Conservation (phyloP, 345 rosid genomes). For the Passiflora organensis region DNA sequence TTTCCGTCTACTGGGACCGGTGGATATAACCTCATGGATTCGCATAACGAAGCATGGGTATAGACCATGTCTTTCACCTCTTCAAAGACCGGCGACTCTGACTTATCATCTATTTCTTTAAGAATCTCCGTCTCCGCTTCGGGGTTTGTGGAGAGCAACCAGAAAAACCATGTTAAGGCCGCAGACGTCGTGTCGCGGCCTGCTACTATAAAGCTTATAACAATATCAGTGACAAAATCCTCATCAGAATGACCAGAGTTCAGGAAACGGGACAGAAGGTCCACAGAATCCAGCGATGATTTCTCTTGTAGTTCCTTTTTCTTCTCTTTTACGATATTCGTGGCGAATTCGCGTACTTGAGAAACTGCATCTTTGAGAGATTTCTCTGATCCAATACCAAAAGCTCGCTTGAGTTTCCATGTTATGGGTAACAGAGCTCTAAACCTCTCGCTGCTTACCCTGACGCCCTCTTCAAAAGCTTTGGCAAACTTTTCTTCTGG, state of each 20-base stretch:
- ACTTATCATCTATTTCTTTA: conserved; percentile 33
- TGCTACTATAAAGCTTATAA: conserved; percentile 57
- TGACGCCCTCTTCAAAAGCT: conserved; percentile 44
- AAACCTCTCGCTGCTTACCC: conserved; percentile 36
- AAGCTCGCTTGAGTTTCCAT: conserved; percentile 43
- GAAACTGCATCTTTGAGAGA: conserved; percentile 31
- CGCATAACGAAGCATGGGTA: conserved; percentile 46
- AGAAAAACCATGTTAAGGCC: conserved; percentile 76
- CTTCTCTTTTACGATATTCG: conserved; percentile 43
- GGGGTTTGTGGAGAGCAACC: conserved; percentile 44
- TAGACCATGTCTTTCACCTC: conserved; percentile 31
- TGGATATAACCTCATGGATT: conserved; percentile 54
- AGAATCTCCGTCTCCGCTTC: conserved; percentile 30
- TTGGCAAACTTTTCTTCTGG: conserved; percentile 34
- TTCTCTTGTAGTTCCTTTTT: conserved; percentile 22
- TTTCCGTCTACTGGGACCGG: no score
- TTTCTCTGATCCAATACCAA: conserved; percentile 46
- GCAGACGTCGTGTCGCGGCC: conserved; percentile 71
- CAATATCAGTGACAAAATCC: no score
- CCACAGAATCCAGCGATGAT: conserved; percentile 28
- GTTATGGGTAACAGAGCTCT: conserved; percentile 16
- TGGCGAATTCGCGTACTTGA: conserved; percentile 44
- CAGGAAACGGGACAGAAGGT: conserved; percentile 53
- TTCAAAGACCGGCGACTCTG: conserved; percentile 16
- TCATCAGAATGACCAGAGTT: no score